Evolutionary conservation across 768 basidiomycete species (phyloP), one percentile per base, ranked within the genome.

Genomic region (Cyclocybe aegerita): DNA sequence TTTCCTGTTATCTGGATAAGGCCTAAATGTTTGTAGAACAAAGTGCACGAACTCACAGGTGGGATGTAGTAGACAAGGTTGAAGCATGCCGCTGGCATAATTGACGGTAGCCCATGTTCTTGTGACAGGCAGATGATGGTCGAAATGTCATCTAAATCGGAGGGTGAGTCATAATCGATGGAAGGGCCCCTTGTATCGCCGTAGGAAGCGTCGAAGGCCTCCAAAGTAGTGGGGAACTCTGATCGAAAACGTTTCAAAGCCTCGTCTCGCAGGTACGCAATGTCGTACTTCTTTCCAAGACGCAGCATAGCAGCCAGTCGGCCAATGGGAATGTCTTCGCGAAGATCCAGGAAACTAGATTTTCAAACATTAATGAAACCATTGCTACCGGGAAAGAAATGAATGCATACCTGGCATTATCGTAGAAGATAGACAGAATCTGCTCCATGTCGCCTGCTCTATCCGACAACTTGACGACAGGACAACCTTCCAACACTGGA

Each of bases 401-500:
- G 23, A 23, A 23, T 23, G 33, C 39, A 4, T n/a, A 48, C 47
- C 31, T 30, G 2, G 16, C 33, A 34, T 41, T 14, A 11, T 44
- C 49, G 15, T 50, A 50, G 12, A 50, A 44, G 7, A 44, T 15
- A 31, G 43, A 43, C 2, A 44, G 33, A 12, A 44, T 39, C 10
- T 43, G 14, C 23, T 44, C 33, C 14, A 50, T 23, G 3, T 50
- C 49, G 4, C 16, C 16, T 3, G 23, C 33, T 9, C 30, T 37
- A 17, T 50, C 49, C 1, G 32, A 23, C 2, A 50, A 23, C 15
- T 8, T n/a, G 1, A 50, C 31, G 0, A 44, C 36, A 11, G 49
- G 49, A 16, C 48, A 44, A 9, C 33, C 42, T 8, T 31, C 29
- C 65, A 6, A n/a, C n/a, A n/a, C n/a, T n/a, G n/a, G n/a, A n/a